These are phyloP conservation scores for Chaetomium olivaceum DNA, from an alignment of 2,329 filamentous ascomycete genomes.

Conservation along the genomic window DNA sequence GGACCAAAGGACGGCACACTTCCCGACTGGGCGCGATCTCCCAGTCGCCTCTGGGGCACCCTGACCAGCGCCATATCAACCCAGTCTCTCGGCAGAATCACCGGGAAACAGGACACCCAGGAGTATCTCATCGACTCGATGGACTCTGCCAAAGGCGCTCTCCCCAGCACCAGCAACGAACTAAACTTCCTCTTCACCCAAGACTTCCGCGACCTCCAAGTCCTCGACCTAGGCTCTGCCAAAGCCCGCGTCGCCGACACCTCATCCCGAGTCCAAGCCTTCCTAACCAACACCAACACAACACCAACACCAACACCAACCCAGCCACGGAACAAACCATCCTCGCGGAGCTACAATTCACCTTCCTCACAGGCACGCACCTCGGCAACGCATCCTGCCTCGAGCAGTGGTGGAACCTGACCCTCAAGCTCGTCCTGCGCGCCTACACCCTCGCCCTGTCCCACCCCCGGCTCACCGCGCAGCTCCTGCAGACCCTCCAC, in stretches of 20 bases:
- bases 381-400: conserved; percentile 60
- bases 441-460: conserved; percentile 48
- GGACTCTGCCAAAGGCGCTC: conserved; percentile 51
- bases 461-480: conserved; percentile 47
- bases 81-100: conserved; percentile 49
- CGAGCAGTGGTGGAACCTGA: conserved; percentile 62
- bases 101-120: conserved; percentile 40
- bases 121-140: conserved; percentile 57
- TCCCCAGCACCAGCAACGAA: conserved; percentile 39
- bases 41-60: conserved; percentile 50
- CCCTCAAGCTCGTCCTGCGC: conserved; percentile 53
- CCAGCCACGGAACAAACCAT: conserved; percentile 46
- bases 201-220: conserved; percentile 45
- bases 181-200: conserved; percentile 53
- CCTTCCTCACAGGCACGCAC: conserved; percentile 58
- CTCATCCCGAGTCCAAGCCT: conserved; percentile 48
- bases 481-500: conserved; percentile 53
- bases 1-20: not conserved
- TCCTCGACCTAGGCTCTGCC: conserved; percentile 35
- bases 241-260: conserved; percentile 45
- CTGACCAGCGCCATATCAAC: conserved; percentile 53
- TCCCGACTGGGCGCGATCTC: conserved; percentile 23
- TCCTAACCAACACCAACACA: conserved; percentile 37
- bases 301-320: conserved; percentile 12
- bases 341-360: conserved; percentile 62